Percentiles rank a stretch among this genome's conserved stretches.
Evolutionary conservation across 2,329 filamentous ascomycete genomes (phyloP).

Genomic region (Monilinia fructigena): DNA sequence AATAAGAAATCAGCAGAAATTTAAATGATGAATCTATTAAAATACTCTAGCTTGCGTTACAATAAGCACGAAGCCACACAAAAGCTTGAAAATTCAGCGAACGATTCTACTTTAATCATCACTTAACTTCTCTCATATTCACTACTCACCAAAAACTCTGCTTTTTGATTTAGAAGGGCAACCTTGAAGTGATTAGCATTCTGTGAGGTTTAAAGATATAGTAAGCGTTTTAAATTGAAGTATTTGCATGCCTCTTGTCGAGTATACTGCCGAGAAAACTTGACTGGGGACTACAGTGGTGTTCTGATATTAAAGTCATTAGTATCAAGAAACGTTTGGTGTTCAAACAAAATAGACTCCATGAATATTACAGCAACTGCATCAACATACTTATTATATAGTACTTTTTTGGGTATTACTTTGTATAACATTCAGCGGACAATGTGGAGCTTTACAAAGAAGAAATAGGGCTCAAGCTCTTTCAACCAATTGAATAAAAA

Average conservation of each 20-base stretch:
- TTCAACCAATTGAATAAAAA: neutral
- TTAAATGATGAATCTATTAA: fast-evolving
- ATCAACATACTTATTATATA: neutral
- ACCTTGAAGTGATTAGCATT: neutral
- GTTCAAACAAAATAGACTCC: too few species aligned
- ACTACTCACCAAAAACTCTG: neutral
- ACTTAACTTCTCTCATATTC: neutral
- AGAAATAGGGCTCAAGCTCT: neutral
- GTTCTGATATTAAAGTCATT: neutral
- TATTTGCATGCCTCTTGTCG: neutral
- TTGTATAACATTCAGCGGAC: neutral
- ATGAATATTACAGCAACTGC: neutral
- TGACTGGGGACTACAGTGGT: neutral
- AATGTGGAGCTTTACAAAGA: neutral
- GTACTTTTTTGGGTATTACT: neutral
- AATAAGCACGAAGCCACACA: neutral
- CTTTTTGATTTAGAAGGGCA: neutral
- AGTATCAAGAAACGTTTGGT: neutral
- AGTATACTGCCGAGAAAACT: neutral
- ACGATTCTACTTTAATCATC: neutral
- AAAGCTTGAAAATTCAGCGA: neutral
- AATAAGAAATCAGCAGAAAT: neutral
- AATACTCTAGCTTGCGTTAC: too few species aligned
- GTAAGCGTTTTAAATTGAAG: too few species aligned
- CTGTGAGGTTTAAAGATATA: too few species aligned